Base-by-base conservation (phyloP, 805 yeast species). In the Ogataea minuta region DNA sequence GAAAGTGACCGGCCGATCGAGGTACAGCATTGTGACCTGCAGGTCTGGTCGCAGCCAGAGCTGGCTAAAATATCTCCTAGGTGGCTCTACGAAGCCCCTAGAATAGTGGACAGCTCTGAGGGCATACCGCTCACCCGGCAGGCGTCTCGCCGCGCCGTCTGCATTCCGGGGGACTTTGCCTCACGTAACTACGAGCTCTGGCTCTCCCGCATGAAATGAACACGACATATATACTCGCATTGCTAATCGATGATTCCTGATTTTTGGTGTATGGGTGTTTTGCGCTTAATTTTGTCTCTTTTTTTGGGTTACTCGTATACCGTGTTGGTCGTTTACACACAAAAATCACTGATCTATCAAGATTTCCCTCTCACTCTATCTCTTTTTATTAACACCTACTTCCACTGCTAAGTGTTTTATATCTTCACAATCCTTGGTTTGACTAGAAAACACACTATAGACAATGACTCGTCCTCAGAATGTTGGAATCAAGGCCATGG, bases 401-500 rank as follows among this genome's bases (percentile, higher is more conserved):
- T 35, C 14, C 28, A 17, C 31, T 16, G 26, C 23, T 23, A 28
- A 26, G 23, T 19, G 11, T 27, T 15, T 13, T 25, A 39, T 20
- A 34, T n/a, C 27, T 31, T 20, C 27, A 19, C 24, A 15, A 33
- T n/a, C 12, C 25, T 9, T 31, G 28, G 14, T 30, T 30, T 24
- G 10, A 20, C 23, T 11, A 8, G 8, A 19, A 19, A 19, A 5
- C 8, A 19, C 21, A 8, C 21, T 20, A 10, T 16, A 11, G 20
- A 42, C 11, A 25, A 61, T 63, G 65, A 55, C 67, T 38, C 62
- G 76, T 59, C 88, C 95, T 44, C 76, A 77, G 60, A 91, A 91
- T 74, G 76, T 93, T 56, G 99, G 99, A 70, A 93, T 93, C 68
- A 91, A 91, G 64, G 99, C 95, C 65, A 77, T 93, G 53, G 97